These are phyloP conservation scores for Arachis stenosperma DNA, from an alignment of 306 rosid species.

Conservation along the genomic window DNA sequence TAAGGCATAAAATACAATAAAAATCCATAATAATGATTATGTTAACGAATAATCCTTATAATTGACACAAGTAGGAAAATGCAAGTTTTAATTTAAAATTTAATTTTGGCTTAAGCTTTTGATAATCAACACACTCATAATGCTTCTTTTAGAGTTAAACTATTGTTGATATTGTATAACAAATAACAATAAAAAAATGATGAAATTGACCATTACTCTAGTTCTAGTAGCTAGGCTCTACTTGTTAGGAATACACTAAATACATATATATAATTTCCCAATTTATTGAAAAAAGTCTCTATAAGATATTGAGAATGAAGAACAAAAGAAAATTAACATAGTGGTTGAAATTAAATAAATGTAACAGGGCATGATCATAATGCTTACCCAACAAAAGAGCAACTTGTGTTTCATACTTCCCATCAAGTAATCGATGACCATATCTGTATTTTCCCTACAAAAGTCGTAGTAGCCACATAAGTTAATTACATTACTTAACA, in stretches of 20 bases:
- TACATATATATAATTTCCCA: no score
- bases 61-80: background rate
- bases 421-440: constrained; percentile 56
- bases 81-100: no score
- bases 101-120: no score
- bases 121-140: no score
- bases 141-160: no score
- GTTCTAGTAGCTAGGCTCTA: no score
- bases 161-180: no score
- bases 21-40: background rate
- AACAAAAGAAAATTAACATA: constrained; percentile 5
- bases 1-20: background rate
- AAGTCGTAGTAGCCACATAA: constrained; percentile 30
- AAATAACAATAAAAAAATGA: no score
- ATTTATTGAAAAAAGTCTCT: no score
- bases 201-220: no score
- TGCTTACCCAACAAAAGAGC: constrained; percentile 84
- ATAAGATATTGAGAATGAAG: constrained; percentile 17
- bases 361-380: constrained; percentile 6
- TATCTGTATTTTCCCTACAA: constrained; percentile 61
- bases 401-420: constrained; percentile 65
- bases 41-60: background rate
- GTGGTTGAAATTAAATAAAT: no score
- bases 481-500: background rate
- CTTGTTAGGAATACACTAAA: no score